These are phyloP conservation scores for Drosera capensis DNA, from an alignment of 148 eudicot species.

Conservation along the genomic window DNA sequence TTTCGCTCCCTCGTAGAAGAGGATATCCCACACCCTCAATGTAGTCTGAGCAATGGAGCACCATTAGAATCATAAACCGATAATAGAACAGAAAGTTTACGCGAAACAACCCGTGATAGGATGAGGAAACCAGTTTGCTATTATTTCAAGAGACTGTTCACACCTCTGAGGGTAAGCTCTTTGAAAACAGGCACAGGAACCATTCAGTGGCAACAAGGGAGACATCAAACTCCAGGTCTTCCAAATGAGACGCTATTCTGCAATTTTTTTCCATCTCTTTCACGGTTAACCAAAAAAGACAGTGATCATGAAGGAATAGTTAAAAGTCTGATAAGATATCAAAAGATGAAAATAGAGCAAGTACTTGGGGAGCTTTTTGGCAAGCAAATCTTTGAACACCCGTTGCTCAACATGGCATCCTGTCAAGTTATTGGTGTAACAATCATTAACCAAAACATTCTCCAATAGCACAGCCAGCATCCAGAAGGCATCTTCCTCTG, in stretches of 20 bases:
- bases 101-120: no score
- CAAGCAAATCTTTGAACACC: conserved; percentile 74
- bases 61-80: not conserved
- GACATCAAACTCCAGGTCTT: conserved; percentile 75
- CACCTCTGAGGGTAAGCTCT: conserved; percentile 99
- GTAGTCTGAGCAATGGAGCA: conserved; percentile 49
- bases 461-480: conserved; percentile 91
- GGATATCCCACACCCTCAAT: conserved; percentile 94
- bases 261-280: conserved; percentile 16
- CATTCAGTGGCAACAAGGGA: conserved; percentile 95
- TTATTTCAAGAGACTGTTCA: not conserved
- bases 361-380: conserved; percentile 73
- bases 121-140: no score
- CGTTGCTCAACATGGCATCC: conserved; percentile 99
- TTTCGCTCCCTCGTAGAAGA: conserved; percentile 87
- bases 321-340: not conserved
- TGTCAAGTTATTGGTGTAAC: conserved; percentile 71
- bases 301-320: conserved; percentile 1
- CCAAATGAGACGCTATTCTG: conserved; percentile 90
- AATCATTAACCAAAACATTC: conserved; percentile 75
- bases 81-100: not conserved
- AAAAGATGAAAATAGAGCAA: not conserved
- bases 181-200: conserved; percentile 93
- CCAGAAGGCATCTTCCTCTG: conserved; percentile 99
- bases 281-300: not conserved